Evolutionary conservation across 768 basidiomycete species (phyloP).

Genomic region (Auricularia heimuer): DNA sequence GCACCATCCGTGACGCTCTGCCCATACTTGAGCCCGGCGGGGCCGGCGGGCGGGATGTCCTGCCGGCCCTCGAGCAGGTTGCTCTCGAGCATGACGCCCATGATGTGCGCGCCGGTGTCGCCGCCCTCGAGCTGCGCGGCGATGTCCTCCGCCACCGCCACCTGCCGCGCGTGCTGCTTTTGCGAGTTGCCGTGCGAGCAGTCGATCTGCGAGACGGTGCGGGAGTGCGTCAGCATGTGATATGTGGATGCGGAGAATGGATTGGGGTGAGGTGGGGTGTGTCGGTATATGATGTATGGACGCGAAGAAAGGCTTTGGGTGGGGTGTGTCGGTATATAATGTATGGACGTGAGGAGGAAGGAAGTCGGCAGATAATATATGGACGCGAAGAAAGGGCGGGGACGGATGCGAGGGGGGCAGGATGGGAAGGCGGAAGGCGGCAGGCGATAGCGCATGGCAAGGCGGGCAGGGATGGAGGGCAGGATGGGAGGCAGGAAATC

Average conservation of each 20-base stretch:
- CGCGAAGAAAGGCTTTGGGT: too few species aligned
- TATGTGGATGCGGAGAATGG: background rate
- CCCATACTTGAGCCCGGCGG: slow-evolving; percentile 66
- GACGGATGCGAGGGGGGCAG: too few species aligned
- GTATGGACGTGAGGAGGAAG: too few species aligned
- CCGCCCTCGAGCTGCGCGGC: slow-evolving; percentile 63
- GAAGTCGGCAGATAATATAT: too few species aligned
- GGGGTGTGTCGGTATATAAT: too few species aligned
- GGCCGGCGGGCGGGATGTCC: slow-evolving; percentile 67
- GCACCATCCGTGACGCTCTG: slow-evolving; percentile 70
- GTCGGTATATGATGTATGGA: too few species aligned
- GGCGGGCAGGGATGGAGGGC: background rate
- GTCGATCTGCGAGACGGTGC: slow-evolving; percentile 54
- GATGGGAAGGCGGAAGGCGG: too few species aligned
- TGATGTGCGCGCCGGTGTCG: slow-evolving; percentile 63
- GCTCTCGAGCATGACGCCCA: slow-evolving; percentile 94
- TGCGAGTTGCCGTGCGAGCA: slow-evolving; percentile 95
- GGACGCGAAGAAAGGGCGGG: background rate
- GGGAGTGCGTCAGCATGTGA: background rate
- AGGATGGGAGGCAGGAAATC: background rate
- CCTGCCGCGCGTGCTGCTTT: slow-evolving; percentile 85
- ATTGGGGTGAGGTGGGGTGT: too few species aligned
- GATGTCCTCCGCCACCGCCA: slow-evolving; percentile 83
- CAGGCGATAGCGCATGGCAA: too few species aligned
- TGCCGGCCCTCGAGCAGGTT: slow-evolving; percentile 80